A percentile compares a stretch with the other conserved stretches of the same genome.
These are phyloP conservation scores for Didymella segeticola DNA, from an alignment of 2,329 filamentous ascomycete genomes.

Conservation along the genomic window DNA sequence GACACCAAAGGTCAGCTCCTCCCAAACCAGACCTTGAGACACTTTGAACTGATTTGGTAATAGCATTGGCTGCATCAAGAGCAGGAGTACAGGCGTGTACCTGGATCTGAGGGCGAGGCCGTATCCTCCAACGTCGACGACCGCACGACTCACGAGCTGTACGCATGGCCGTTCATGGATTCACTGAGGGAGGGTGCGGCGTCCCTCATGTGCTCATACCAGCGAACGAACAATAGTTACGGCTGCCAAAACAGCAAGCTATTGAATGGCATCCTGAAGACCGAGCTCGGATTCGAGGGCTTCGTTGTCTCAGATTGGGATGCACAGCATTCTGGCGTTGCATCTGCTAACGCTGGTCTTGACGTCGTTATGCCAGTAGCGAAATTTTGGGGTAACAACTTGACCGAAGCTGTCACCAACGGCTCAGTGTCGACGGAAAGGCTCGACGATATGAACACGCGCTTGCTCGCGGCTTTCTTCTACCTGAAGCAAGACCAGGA, in stretches of 20 bases:
- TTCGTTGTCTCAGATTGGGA: constrained; percentile 53
- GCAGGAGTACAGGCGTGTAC: constrained; percentile 58
- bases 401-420: constrained; percentile 40
- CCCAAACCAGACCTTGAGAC: too few relatives aligned
- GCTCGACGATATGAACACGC: constrained; percentile 41
- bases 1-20: constrained; percentile 26
- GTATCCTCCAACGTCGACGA: constrained; percentile 70
- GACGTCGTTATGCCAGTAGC: constrained; percentile 54
- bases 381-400: constrained; percentile 40
- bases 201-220: constrained; percentile 65
- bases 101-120: constrained; percentile 58
- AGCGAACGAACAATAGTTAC: constrained; percentile 43
- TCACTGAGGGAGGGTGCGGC: constrained; percentile 63
- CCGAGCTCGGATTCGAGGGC: constrained; percentile 58
- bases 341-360: constrained; percentile 55
- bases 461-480: constrained; percentile 37
- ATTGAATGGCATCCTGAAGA: constrained; percentile 59
- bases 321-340: constrained; percentile 55
- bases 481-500: constrained; percentile 50
- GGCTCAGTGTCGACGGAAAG: constrained; percentile 32
- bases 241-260: constrained; percentile 48
- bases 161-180: constrained; percentile 70
- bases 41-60: constrained; percentile 30
- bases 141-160: constrained; percentile 69
- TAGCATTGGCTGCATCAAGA: constrained; percentile 58